A percentile compares a stretch with the other conserved stretches of the same genome.
phyloP scores from a whole-genome alignment of 306 rosid species.

The Hippophae tibetana region DNA sequence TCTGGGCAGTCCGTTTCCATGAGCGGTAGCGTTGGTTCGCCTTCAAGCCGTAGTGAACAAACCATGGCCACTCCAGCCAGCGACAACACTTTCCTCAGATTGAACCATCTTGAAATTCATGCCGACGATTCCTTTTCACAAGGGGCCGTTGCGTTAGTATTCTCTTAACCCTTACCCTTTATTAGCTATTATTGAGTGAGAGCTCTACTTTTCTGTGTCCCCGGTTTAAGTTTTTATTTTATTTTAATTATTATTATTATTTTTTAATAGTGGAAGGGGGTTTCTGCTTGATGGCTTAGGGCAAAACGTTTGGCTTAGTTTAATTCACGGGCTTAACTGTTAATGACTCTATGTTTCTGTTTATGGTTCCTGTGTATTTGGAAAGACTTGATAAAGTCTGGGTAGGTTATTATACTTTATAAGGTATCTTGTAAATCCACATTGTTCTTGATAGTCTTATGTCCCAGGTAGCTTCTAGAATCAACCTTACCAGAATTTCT shows the following conservation, averaged over 20 bases:
- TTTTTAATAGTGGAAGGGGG: not conserved
- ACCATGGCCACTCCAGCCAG: conserved; percentile 74
- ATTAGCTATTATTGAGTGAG: not conserved
- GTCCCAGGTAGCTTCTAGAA: not conserved
- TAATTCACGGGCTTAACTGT: too few relatives aligned
- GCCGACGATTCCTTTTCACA: conserved; percentile 89
- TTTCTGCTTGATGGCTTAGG: not conserved
- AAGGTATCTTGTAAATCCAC: not conserved
- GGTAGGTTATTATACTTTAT: too few relatives aligned
- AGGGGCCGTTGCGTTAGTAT: conserved; percentile 59
- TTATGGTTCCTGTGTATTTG: too few relatives aligned
- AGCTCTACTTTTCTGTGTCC: too few relatives aligned
- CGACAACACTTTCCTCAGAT: conserved; percentile 48
- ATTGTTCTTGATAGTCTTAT: not conserved
- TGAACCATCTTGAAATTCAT: conserved; percentile 60
- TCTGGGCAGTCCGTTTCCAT: conserved; percentile 81
- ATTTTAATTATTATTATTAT: too few relatives aligned
- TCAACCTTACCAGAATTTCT: not conserved
- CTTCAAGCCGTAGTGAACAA: conserved; percentile 91
- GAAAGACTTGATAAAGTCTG: too few relatives aligned
- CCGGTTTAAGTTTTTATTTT: too few relatives aligned
- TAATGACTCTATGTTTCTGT: too few relatives aligned
- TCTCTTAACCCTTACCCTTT: not conserved
- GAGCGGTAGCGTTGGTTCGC: conserved; percentile 82
- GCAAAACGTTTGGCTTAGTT: too few relatives aligned